A percentile compares a stretch with the other conserved stretches of the same genome.
These are phyloP conservation scores for Huntiella savannae DNA, from an alignment of 2,329 filamentous ascomycete species.

Conservation along the genomic window DNA sequence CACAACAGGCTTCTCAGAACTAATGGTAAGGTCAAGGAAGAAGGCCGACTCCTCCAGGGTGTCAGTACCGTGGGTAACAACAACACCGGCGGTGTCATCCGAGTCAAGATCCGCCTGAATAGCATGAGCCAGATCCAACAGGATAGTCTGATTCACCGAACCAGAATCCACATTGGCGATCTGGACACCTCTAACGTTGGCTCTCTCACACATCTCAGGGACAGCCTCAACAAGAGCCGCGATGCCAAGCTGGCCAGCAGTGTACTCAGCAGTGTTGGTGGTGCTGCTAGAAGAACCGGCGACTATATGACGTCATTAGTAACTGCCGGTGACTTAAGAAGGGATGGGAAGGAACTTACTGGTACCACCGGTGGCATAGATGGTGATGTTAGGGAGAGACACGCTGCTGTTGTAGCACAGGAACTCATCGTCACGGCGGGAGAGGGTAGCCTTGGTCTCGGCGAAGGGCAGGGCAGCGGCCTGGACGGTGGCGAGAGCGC, in stretches of 20 bases:
- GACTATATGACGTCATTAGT: conserved; percentile 15
- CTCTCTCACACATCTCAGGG: conserved; percentile 32
- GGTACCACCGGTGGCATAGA: conserved; percentile 38
- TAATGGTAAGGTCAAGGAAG: conserved; percentile 39
- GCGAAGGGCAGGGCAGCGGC: conserved; percentile 2
- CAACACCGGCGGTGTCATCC: conserved; percentile 27
- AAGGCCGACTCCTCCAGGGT: conserved; percentile 45
- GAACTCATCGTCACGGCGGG: conserved; percentile 8
- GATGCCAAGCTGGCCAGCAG: conserved; percentile 26
- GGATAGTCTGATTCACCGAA: conserved; percentile 28
- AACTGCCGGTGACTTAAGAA: neutral
- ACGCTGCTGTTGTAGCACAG: conserved; percentile 20
- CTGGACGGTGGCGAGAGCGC: conserved; percentile 5
- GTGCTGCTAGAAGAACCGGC: conserved; percentile 30
- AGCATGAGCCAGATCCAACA: conserved; percentile 27
- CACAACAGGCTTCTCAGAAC: conserved; percentile 38
- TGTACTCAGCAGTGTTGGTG: conserved; percentile 27
- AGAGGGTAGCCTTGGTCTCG: neutral
- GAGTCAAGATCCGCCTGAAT: conserved; percentile 29
- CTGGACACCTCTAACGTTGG: conserved; percentile 34
- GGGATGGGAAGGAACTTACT: conserved; percentile 15
- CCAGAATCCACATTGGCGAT: conserved; percentile 29
- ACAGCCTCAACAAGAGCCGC: conserved; percentile 33
- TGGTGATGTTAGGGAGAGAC: conserved; percentile 33
- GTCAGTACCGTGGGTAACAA: conserved; percentile 47